Conservation (phyloP, 345 rosid species). For the Gossypium stocksii region DNA sequence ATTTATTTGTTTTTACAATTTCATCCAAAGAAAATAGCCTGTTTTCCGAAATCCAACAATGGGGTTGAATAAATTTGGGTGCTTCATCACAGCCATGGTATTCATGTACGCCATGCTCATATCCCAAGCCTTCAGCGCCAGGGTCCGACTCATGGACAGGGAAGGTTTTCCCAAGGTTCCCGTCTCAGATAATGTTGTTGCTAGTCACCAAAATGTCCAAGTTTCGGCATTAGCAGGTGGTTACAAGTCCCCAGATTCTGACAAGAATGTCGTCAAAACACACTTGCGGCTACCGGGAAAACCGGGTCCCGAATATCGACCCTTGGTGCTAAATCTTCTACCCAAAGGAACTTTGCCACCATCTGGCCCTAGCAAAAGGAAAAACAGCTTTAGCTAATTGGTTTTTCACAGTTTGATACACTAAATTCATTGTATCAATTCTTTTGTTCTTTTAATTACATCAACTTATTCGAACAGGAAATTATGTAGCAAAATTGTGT, state of each 20-base stretch:
- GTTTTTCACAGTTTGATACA: not conserved
- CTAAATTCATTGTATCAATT: not conserved
- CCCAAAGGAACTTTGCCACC: not conserved
- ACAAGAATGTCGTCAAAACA: not conserved
- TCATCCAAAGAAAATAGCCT: not conserved
- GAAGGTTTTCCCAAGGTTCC: constrained; percentile 3
- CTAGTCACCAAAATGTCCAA: not conserved
- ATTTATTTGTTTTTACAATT: not conserved
- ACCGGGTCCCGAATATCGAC: not conserved
- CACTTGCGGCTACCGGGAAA: not conserved
- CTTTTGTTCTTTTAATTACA: not conserved
- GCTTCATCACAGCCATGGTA: not conserved
- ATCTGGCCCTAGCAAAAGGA: constrained; percentile 27
- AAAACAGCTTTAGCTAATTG: constrained; percentile 19
- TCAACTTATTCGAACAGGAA: not conserved
- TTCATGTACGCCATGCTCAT: not conserved
- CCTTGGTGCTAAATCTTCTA: constrained; percentile 12
- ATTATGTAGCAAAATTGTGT: not conserved
- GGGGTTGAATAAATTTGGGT: not conserved
- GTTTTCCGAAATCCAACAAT: not conserved
- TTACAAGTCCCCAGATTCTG: not conserved
- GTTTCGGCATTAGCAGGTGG: not conserved
- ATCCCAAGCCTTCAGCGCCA: constrained; percentile 9
- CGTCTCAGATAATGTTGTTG: not conserved
- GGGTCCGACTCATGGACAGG: constrained; percentile 8